These are phyloP conservation scores for Apiotrichum domesticum DNA, from an alignment of 1,284 basidiomycete species.

Conservation along the genomic window DNA sequence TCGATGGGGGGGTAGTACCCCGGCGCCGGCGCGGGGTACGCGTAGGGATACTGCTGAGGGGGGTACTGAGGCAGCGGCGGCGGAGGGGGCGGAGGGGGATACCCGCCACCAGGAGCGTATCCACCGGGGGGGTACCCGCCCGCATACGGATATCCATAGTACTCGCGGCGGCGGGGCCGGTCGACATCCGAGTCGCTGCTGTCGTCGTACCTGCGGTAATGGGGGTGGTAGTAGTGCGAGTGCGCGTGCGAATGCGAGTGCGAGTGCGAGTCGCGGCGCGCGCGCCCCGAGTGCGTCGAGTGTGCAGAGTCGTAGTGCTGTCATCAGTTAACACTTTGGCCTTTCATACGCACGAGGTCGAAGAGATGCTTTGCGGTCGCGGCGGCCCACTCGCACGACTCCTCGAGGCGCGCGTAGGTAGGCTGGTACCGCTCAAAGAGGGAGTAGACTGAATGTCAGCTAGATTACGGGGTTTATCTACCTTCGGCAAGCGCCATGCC, in stretches of 20 bases:
- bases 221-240: neutral
- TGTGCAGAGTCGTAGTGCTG: neutral
- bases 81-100: no score
- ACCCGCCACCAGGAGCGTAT: no score
- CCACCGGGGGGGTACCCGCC: no score
- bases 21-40: no score
- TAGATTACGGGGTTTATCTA: slow-evolving; percentile 12
- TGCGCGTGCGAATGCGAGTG: neutral
- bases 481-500: slow-evolving; percentile 40
- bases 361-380: slow-evolving; percentile 43
- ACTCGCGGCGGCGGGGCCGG: no score
- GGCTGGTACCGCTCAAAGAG: slow-evolving; percentile 35
- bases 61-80: no score
- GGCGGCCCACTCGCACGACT: slow-evolving; percentile 38
- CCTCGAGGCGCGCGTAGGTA: slow-evolving; percentile 24
- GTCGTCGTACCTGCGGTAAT: neutral
- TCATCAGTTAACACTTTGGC: neutral
- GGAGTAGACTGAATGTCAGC: slow-evolving; percentile 24
- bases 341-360: slow-evolving; percentile 21
- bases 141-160: no score
- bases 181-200: no score
- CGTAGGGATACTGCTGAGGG: no score
- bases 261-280: neutral
- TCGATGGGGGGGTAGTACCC: no score
- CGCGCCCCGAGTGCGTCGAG: neutral